Base-by-base conservation (phyloP, 345 rosid species). In the Acer campestre region DNA sequence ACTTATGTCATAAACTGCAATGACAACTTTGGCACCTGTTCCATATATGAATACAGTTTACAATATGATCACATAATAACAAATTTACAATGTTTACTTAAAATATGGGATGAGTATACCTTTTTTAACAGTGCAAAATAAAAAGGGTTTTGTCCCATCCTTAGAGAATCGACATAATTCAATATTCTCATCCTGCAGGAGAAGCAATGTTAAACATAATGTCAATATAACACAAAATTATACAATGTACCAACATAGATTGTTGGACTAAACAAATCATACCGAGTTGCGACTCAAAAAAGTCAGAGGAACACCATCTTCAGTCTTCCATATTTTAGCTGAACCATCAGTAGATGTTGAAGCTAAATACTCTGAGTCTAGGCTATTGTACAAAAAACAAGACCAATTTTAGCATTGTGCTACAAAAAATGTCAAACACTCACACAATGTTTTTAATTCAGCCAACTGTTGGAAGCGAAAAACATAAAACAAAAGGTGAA, bases 61-160 rank as follows among this genome's bases (percentile, higher is more conserved):
- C 73, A 66, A 49, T 13, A 38, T 68, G 67, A 59, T 29, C 18
- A 64, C 35, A 29, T 40, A 70, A 65, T 11, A 44, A 40, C 74
- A 8, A 73, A 68, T 27, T 23, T 42, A 27, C 25, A 44, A 40
- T 64, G 56, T 62, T 44, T 70, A 14, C 59, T 23, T 61, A 46
- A 78, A 49, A 64, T n/a, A 55, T 62, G 23, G 40, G 4, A 81
- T 13, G 11, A 7, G 25, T 29, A 9, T 77, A 93, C 98, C 97
- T 85, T 77, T 91, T 44, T 90, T 94, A 73, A 93, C 90, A 58
- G 93, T 85, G 83, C 95, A 92, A 79, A 95, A 95, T 68, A 93
- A 76, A 84, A 95, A 92, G 56, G 98, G 99, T 77, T 93, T 95
- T 65, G 93, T 93, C 48, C 98, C 98, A 81, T 95, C 99, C 88